Evolutionary conservation across 2,329 filamentous ascomycete genomes (phyloP), one percentile per base, ranked within the genome.

Genomic region (Clarireedia paspali): DNA sequence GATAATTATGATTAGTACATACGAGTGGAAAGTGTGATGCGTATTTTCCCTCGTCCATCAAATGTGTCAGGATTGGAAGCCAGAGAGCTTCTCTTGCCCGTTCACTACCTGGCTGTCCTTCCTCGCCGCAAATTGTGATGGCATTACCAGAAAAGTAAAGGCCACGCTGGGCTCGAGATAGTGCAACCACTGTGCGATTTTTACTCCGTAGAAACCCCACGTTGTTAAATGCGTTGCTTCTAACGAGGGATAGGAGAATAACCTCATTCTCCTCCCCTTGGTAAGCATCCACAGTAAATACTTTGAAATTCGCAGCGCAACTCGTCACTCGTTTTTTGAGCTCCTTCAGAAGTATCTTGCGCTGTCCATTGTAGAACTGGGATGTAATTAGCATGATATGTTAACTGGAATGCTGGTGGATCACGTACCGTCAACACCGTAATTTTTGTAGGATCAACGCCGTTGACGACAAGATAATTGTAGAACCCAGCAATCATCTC

Each of bases 241-340:
- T 81, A 3, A 94, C 90, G 0, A 95, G 74, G 0, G 91, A 95
- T 0, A 96, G 73, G 2, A 96, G 68, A 9, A 96, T 77, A 7
- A 96, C 76, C 24, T 91, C 87, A 59, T 95, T 96, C 67, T 96
- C 90, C 64, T 96, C 90, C 12, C 91, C 91, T 68, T 96, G 91
- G 65, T 92, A 96, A 0, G 87, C 89, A 65, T 96, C 91, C 0
- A 96, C 88, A 0, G 91, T 96, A 36, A 82, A 81, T 1, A 95
- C 85, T 2, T 85, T 85, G 63, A 70, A 70, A 26, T 62, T 62
- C 2, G 55, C 48, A 1, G 10, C 23, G 36, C 45, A 7, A 46
- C 83, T 72, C 50, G 76, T 73, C 6, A 56, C 48, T 1, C 67
- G 66, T 6, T 64, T 65, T 59, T 67, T 73, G 47, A 79, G 60